These are phyloP conservation scores for Pseudocercospora fijiensis DNA, from an alignment of 2,329 filamentous ascomycete genomes.

Conservation along the genomic window DNA sequence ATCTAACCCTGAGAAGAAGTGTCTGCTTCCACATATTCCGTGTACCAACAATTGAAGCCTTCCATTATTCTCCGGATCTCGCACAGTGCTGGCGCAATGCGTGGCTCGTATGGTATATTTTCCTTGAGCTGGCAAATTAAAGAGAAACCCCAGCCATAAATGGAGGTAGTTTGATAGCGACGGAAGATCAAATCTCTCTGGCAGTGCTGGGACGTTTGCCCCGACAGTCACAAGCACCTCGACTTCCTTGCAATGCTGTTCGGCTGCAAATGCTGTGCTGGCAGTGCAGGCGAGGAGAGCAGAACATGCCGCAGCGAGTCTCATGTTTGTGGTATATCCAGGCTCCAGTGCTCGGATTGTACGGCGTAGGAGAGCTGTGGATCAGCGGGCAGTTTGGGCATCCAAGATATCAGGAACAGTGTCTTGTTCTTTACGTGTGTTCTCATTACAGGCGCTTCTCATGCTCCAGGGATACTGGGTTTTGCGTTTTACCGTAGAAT, in stretches of 20 bases:
- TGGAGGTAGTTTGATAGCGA: not conserved
- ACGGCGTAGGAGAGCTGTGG: not conserved
- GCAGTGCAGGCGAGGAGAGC: not conserved
- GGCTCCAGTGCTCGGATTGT: not conserved
- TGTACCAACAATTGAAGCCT: not conserved
- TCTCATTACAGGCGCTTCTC: not conserved
- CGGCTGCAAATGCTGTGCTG: not conserved
- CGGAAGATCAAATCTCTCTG: not conserved
- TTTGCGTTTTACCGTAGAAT: no score
- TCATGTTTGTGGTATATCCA: not conserved
- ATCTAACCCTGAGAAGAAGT: slow-evolving; percentile 1
- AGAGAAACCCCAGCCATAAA: not conserved
- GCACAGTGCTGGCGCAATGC: not conserved
- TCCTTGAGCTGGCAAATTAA: slow-evolving; percentile 1
- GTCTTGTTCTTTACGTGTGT: not conserved
- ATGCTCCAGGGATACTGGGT: no score
- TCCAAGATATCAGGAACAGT: not conserved
- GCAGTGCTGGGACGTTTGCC: not conserved
- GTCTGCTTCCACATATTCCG: slow-evolving; percentile 2
- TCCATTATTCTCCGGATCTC: slow-evolving; percentile 3
- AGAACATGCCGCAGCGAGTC: not conserved
- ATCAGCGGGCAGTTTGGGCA: not conserved
- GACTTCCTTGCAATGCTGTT: not conserved
- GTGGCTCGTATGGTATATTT: slow-evolving; percentile 8
- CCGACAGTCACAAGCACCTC: not conserved